Evolutionary conservation across 352 stramenopile genomes (phyloP), one percentile per base, ranked within the genome.

Genomic region (Pythium angustatum): DNA sequence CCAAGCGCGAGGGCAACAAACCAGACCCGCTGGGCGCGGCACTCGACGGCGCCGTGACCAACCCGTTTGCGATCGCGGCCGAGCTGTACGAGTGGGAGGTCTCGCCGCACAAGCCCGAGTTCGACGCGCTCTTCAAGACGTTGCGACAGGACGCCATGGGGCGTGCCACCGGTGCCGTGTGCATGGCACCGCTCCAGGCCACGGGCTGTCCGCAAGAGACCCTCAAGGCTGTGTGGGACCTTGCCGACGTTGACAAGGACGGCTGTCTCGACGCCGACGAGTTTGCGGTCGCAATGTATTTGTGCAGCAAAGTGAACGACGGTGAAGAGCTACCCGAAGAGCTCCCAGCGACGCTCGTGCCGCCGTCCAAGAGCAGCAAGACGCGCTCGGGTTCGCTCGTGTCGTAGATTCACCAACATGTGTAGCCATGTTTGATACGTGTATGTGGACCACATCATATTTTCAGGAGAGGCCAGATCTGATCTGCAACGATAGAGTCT

Each of bases 211-310:
- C 78, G 10, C 72, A 93, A 43, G 77, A 95, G 28, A 79, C 77
- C 49, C 75, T 94, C 57, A 94, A 91, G 53, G 63, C 72, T 24
- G 94, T 98, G 62, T 98, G 92, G 92, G 84, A 96, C 54, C 77
- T 98, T 24, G 83, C 86, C 5, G 93, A 98, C 64, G 76, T 96
- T 36, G 90, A 97, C 65, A 93, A 93, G 22, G 79, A 94, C 63
- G 93, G 93, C 11, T 86, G 73, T 64, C 64, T 98, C 31, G 91
- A 98, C 73, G 77, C 75, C 8, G 85, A 97, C 47, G 80, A 98
- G 70, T 98, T 98, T 62, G 88, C 92, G 2, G 72, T 98, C 24
- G 88, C 88, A 26, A 96, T 97, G 88, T 92, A 96, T 59, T 70
- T 98, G 17, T 88, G 88, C 52, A 55, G 76, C 17, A 79, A 87